Base-by-base conservation (phyloP, 2,329 filamentous ascomycete species). In the Mycosphaerella sp. region DNA sequence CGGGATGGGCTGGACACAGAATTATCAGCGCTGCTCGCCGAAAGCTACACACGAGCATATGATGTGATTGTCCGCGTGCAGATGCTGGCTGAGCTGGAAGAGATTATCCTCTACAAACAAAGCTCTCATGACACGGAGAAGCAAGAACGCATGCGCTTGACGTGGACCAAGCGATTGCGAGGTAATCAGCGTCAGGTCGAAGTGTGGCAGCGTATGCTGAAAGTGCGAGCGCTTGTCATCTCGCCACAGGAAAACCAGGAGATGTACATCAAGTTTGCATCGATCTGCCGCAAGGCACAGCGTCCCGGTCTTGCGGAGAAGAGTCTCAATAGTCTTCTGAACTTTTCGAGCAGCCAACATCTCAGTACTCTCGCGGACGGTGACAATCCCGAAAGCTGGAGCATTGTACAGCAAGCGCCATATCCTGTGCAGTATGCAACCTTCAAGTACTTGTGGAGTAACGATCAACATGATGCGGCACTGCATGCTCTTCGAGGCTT, bases 201-300 rank as follows among this genome's bases (percentile, higher is more conserved):
- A 65, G 89, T 97, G 2, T 99, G 93, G 93, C 90, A 96, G 67
- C 83, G 93, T 54, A 97, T 97, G 89, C 82, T 99, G 49, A 93
- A 95, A 66, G 84, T 98, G 28, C 84, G 93, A 54, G 87, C 89
- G 16, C 77, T 99, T 45, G 93, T 99, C 53, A 91, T 97, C 55
- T 85, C 85, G 0, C 91, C 94, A 0, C 82, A 82, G 30, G 90
- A 99, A 68, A 96, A 96, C 64, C 89, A 95, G 76, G 87, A 95
- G 64, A 98, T 98, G 89, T 96, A 90, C 84, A 97, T 98, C 75
- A 99, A 98, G 68, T 98, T 96, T 68, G 88, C 93, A 63, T 98
- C 97, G 63, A 81, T 98, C 5, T 99, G 94, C 70, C 87, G 94
- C 63, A 99, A 98, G 70, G 95, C 91, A 40, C 87, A 89, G 52